A percentile compares a stretch with the other conserved stretches of the same genome.
These are phyloP conservation scores for Elymus sibiricus DNA, from an alignment of 176 grass and related monocot genomes.

Conservation along the genomic window DNA sequence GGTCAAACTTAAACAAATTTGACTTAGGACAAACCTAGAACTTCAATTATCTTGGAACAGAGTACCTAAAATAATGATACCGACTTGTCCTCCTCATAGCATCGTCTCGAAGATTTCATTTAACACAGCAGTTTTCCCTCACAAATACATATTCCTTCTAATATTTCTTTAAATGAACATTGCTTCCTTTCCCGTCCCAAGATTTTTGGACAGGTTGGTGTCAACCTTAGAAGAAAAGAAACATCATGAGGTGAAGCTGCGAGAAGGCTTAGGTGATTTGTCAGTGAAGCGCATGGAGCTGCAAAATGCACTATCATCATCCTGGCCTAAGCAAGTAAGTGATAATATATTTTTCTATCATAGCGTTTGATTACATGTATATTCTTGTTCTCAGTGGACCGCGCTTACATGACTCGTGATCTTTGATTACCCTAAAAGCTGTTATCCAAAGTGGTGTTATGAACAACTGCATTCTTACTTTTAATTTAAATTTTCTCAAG, in stretches of 20 bases:
- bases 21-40: too few species aligned
- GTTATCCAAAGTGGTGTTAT: neutral
- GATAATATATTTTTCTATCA: neutral
- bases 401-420: neutral
- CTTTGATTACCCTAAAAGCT: neutral
- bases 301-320: conserved; percentile 84
- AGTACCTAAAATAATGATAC: neutral
- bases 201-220: conserved; percentile 92
- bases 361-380: neutral
- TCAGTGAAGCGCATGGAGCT: conserved; percentile 85
- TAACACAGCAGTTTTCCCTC: neutral
- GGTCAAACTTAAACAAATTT: too few species aligned
- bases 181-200: conserved; percentile 27
- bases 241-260: conserved; percentile 79
- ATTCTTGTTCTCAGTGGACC: conserved; percentile 3
- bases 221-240: conserved; percentile 87
- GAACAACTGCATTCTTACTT: neutral
- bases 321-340: conserved; percentile 94
- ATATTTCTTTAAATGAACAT: neutral
- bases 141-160: conserved; percentile 12
- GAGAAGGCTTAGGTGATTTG: conserved; percentile 77
- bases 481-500: neutral
- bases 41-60: too few species aligned
- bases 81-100: neutral
- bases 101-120: neutral